Evolutionary conservation across 306 rosid species (phyloP), one percentile per base, ranked within the genome.

Genomic region (Quercus robur): DNA sequence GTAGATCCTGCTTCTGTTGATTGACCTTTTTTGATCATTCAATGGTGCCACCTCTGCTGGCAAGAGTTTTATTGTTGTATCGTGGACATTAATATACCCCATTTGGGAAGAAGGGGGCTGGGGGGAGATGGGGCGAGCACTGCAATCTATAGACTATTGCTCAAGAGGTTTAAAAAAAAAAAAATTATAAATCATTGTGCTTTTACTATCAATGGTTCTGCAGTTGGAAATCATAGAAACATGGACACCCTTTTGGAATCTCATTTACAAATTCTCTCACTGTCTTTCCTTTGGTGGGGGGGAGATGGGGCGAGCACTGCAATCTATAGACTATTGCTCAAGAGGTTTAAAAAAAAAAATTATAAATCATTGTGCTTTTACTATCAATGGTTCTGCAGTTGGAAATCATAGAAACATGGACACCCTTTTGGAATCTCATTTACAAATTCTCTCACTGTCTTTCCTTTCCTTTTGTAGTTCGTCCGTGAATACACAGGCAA

Each of bases 401-500:
- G 11, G 46, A 41, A 41, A 41, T 41, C 12, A 8, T 44, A 64
- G 58, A 69, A 26, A 20, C 18, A 10, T 0, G 20, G 17, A 23
- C 1, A 19, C 10, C n/a, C 19, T 3, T 51, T 26, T 19, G 75
- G 7, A 46, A 52, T 19, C 9, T 33, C 2, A 26, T 35, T 55
- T 26, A 31, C 26, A 8, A 68, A 20, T 56, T 52, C 44, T 81
- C 41, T 54, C 30, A 28, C 68, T 71, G 59, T 25, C 75, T 67
- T 75, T 55, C 49, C 66, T 83, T 78, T 57, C 25, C 55, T 52
- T 46, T 78, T 80, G 76, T 87, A 96, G 99, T 93, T 91, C 81
- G 84, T 96, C 89, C 98, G 99, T 35, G 99, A 96, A 83, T 93
- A 90, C 90, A 90, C 99, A 0, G 93, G 98, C 77, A 96, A 96